These are phyloP conservation scores for Talaromyces sp. DNA, from an alignment of 2,329 filamentous ascomycete genomes.

Conservation along the genomic window DNA sequence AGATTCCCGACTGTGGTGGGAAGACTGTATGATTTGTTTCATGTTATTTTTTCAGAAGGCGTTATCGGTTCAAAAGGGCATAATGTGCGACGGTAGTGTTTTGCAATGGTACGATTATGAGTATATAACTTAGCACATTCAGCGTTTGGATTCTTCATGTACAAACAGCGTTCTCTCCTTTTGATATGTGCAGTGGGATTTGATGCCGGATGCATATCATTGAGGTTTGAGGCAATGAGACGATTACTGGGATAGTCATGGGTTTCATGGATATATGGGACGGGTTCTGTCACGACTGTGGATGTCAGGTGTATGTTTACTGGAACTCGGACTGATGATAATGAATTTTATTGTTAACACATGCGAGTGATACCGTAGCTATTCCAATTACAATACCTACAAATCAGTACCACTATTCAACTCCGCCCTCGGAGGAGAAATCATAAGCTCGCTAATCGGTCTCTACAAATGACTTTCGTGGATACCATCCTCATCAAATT, in stretches of 20 bases:
- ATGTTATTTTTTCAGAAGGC: not conserved
- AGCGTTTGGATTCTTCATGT: constrained; percentile 10
- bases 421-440: not conserved
- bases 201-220: not conserved
- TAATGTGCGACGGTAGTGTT: not conserved
- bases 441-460: not conserved
- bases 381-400: not conserved
- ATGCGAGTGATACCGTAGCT: not conserved
- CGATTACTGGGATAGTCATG: not conserved
- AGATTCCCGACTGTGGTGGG: constrained; percentile 82
- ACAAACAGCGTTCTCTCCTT: not conserved
- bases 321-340: not conserved
- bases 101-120: not conserved
- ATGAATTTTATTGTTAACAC: not conserved
- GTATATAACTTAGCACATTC: not conserved
- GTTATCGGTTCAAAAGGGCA: not conserved
- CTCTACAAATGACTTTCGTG: not conserved
- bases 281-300: not conserved
- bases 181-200: not conserved
- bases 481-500: not conserved
- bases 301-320: not conserved
- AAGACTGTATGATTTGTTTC: constrained; percentile 49
- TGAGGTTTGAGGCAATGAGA: not conserved
- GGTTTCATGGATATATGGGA: not conserved
- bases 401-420: not conserved